Base-by-base conservation (phyloP, 176 grass and related monocot genomes). In the Rhynchospora tenuis region DNA sequence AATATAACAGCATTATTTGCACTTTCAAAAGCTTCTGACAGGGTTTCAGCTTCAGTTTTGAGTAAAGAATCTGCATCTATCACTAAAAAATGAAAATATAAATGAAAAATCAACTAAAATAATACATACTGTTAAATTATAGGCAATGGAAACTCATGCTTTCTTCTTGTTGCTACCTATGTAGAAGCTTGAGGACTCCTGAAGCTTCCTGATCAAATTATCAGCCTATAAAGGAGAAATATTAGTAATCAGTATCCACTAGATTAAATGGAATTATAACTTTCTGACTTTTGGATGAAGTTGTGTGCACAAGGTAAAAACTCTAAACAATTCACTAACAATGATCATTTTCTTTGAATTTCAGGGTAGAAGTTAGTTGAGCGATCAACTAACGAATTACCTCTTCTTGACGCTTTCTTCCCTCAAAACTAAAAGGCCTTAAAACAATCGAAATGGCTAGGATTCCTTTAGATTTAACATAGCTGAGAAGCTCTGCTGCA, bases 21-120 rank as follows among this genome's bases (percentile, higher is more conserved):
- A 87, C 84, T 93, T 91, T 98, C 95, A 75, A 98, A 76, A 83
- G 95, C 95, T 90, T 98, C 95, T 26, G 95, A 91, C 81, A 98
- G 92, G 13, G 91, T 98, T 87, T 93, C 91, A 61, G 85, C 90
- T 93, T 95, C 92, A 33, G 87, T 91, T 89, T 98, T 90, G 87
- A 95, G 92, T 64, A 95, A 85, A 51, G 89, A 87, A 93, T 98
- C 95, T 23, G 87, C 88, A 90, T 95, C 92, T 82, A 98, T 87
- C 82, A 95, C 92, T 98, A 86, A 46, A 86, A 42, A 13, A 51
- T 31, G 6, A 85, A 26, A 60, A 20, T 80, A 43, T 16, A 82
- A 67, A 85, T 47, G 16, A 13, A 84, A 17, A 28, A 56, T 90
- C 3, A 66, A 83, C 50, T 50, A 73, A 77, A 89, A 54, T 43